Evolutionary conservation across 257 asterid genomes (phyloP).

Genomic region (Solanum dulcamara): DNA sequence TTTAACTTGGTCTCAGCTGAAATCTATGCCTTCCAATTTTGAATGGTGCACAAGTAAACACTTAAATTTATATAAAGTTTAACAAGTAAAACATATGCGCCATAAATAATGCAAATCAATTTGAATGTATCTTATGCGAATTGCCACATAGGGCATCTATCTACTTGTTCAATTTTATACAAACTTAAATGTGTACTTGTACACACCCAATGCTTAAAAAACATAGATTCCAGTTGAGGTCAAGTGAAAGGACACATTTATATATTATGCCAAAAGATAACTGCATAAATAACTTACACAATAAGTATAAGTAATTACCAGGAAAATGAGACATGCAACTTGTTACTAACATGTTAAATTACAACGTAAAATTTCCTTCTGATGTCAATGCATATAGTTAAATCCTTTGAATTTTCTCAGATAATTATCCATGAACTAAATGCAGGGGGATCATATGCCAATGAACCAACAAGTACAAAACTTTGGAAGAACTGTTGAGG

Average conservation of each 20-base stretch:
- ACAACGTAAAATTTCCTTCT: neutral
- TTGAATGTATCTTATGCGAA: neutral
- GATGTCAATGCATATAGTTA: neutral
- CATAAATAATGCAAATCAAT: neutral
- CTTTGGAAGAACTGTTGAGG: conserved; percentile 49
- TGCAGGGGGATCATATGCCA: conserved; percentile 70
- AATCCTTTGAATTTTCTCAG: neutral
- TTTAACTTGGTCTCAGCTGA: neutral
- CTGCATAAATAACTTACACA: neutral
- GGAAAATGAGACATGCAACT: neutral
- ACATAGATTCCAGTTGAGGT: no score
- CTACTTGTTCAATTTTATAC: neutral
- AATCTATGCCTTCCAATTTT: neutral
- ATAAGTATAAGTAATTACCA: neutral
- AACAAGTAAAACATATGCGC: neutral
- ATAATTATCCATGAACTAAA: neutral
- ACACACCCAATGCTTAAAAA: no score
- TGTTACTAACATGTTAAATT: neutral
- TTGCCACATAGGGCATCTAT: neutral
- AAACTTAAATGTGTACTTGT: no score
- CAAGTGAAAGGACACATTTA: no score
- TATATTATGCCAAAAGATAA: neutral
- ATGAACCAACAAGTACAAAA: conserved; percentile 65
- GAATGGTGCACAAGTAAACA: neutral
- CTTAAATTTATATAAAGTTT: neutral